Conservation (phyloP, 78 protist species). For the Capsaspora owczarzaki region DNA sequence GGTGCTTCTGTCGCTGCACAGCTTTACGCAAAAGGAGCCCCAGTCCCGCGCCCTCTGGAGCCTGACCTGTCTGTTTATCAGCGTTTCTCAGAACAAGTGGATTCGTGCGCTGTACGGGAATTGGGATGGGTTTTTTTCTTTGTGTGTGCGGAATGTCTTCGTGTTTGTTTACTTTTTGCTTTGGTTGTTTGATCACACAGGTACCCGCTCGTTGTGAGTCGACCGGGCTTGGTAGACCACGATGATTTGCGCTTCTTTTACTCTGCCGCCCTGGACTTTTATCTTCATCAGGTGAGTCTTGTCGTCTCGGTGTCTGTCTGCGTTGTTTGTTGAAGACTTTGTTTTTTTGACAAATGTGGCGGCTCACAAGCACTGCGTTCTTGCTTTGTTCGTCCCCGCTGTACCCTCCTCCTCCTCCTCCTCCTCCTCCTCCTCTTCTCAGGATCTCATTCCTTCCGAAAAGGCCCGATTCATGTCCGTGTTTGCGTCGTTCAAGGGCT, state of each 20-base stretch:
- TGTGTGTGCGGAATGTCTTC: neutral
- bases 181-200: neutral
- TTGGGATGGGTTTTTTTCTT: too few species aligned
- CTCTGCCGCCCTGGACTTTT: neutral
- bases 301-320: neutral
- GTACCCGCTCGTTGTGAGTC: neutral
- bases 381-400: neutral
- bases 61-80: constrained; percentile 2
- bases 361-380: neutral
- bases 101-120: neutral
- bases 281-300: neutral
- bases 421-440: neutral
- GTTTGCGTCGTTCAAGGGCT: neutral
- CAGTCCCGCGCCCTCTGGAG: neutral
- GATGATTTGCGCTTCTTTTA: neutral
- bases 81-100: neutral
- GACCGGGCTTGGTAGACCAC: neutral
- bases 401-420: neutral
- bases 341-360: neutral
- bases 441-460: neutral
- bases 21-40: constrained; percentile 1
- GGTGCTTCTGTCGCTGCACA: constrained; percentile 1
- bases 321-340: neutral
- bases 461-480: neutral
- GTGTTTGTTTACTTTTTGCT: neutral